These are phyloP conservation scores for Xylariaceae sp. DNA, from an alignment of 2,329 filamentous ascomycete genomes.

Conservation along the genomic window DNA sequence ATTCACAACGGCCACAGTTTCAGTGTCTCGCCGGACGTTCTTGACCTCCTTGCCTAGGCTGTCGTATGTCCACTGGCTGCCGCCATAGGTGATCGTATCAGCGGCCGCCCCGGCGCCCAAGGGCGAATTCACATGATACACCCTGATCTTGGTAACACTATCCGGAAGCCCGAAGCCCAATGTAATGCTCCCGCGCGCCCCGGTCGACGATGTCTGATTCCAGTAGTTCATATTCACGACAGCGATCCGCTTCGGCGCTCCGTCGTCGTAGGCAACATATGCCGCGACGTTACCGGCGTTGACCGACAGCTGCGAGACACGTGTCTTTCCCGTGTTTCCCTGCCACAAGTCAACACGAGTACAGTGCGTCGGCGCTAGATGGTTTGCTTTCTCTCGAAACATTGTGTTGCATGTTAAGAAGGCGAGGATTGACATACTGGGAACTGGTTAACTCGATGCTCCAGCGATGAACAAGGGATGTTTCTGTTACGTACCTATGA, in stretches of 20 bases:
- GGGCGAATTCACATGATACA: conserved; percentile 34
- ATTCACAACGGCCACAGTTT: conserved; percentile 26
- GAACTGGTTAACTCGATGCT: conserved; percentile 2
- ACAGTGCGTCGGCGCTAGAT: not conserved
- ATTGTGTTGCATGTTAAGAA: not conserved
- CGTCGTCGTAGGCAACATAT: conserved; percentile 32
- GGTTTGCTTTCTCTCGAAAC: not conserved
- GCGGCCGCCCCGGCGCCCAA: conserved; percentile 34
- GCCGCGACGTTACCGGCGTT: conserved; percentile 26
- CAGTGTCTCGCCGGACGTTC: conserved; percentile 32
- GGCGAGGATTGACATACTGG: conserved; percentile 3
- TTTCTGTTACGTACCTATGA: conserved; percentile 29
- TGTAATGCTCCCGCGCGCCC: conserved; percentile 23
- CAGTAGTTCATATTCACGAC: conserved; percentile 37
- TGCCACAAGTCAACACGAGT: not conserved
- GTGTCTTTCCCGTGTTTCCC: conserved; percentile 28
- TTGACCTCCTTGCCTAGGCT: conserved; percentile 35
- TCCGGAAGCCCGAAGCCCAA: conserved; percentile 26
- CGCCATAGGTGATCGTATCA: conserved; percentile 36
- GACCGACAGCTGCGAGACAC: conserved; percentile 24
- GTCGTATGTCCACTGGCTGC: conserved; percentile 38
- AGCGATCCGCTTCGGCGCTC: conserved; percentile 29
- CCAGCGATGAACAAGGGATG: not conserved
- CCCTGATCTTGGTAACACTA: conserved; percentile 22
- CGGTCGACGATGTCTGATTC: conserved; percentile 32